phyloP scores from a whole-genome alignment of 176 grass and related monocot genomes.

The Stipa capillata region DNA sequence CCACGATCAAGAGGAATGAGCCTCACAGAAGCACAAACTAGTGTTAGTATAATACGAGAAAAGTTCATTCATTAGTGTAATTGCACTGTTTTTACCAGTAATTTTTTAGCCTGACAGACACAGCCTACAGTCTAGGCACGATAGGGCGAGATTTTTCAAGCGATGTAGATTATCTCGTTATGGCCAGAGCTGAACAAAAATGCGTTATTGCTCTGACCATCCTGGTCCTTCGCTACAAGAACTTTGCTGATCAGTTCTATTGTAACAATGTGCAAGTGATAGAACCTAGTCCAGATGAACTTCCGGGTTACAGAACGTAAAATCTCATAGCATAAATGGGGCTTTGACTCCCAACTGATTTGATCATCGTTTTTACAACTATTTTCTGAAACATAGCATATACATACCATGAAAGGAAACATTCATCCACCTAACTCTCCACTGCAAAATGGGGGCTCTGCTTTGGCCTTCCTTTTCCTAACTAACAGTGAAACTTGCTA shows the following conservation, averaged over 20 bases:
- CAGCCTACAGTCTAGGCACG: too few relatives aligned
- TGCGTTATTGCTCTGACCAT: too few relatives aligned
- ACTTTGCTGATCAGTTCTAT: not conserved
- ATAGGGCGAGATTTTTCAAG: too few relatives aligned
- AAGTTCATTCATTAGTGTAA: too few relatives aligned
- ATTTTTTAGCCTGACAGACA: not conserved
- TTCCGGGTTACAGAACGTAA: too few relatives aligned
- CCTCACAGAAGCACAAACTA: too few relatives aligned
- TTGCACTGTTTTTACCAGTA: not conserved
- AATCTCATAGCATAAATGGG: not conserved
- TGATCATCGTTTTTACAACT: not conserved
- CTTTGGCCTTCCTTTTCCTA: constrained; percentile 6
- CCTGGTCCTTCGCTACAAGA: too few relatives aligned
- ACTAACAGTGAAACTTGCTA: not conserved
- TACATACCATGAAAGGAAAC: constrained; percentile 8
- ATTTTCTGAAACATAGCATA: not conserved
- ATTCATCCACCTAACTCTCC: not conserved
- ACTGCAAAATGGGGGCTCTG: constrained; percentile 37
- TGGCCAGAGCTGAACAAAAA: too few relatives aligned
- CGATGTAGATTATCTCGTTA: too few relatives aligned
- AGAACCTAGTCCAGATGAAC: too few relatives aligned
- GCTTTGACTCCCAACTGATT: not conserved
- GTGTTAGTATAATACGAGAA: too few relatives aligned
- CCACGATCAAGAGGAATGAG: too few relatives aligned
- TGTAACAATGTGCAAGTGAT: not conserved